Evolutionary conservation across 2,329 filamentous ascomycete species (phyloP).

Genomic region (Fusarium mexicanum): DNA sequence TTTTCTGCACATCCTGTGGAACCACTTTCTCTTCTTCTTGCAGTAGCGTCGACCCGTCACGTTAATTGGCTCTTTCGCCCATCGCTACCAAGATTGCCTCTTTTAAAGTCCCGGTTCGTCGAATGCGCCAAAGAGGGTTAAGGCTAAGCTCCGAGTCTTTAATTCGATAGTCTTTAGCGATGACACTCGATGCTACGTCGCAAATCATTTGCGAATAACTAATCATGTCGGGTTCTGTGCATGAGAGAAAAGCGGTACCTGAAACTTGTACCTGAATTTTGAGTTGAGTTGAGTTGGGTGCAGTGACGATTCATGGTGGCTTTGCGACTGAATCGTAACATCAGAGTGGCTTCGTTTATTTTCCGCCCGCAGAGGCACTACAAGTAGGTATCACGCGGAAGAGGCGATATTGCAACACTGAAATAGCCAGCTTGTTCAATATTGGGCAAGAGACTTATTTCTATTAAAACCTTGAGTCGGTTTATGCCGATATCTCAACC

Average conservation of each 20-base stretch:
- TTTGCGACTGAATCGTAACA: neutral
- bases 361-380: neutral
- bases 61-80: conserved; percentile 17
- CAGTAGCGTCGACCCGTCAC: neutral
- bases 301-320: neutral
- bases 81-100: conserved; percentile 8
- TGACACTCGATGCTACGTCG: conserved; percentile 2
- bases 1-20: conserved; percentile 4
- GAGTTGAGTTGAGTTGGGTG: neutral
- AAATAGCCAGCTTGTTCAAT: neutral
- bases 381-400: neutral
- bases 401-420: neutral
- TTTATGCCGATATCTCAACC: neutral
- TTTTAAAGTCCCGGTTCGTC: neutral
- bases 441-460: neutral
- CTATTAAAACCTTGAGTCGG: neutral
- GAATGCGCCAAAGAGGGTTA: neutral
- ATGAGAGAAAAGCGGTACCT: neutral
- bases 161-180: conserved; percentile 3
- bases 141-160: conserved; percentile 5
- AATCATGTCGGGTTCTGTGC: neutral
- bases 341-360: neutral
- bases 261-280: neutral
- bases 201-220: neutral
- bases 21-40: neutral